Evolutionary conservation across 352 stramenopile species (phyloP), one percentile per base, ranked within the genome.

Genomic region (Thalassiosira hispida): DNA sequence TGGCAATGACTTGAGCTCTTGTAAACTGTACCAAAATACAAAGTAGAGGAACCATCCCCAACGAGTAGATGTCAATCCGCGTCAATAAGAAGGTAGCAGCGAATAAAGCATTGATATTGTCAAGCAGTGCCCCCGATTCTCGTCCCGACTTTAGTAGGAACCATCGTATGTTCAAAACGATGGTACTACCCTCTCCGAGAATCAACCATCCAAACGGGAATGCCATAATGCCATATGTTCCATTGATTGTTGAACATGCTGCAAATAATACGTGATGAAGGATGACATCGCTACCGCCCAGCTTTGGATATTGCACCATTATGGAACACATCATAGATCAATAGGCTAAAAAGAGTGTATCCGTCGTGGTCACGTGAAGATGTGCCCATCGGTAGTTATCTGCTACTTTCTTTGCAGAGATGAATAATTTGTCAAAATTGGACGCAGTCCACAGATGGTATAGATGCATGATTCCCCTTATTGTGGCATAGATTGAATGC

Each of bases 141-240:
- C 81, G 12, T 29, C 77, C 77, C 51, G 59, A 63, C 49, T 85
- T 83, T 23, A 85, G 62, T 9, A 86, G 44, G 16, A 85, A 74
- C 81, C 81, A 88, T 29, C 81, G 49, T 27, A 55, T 49, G 46
- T 86, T 86, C 11, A 88, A 64, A 51, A 85, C 83, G 5, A 85
- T 73, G 14, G 81, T 88, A 31, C 69, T 83, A 8, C 73, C 8
- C 55, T 88, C 81, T 23, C 81, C 81, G n/a, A 77, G 42, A 25
- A 82, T 68, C 9, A 88, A 44, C 81, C 81, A 88, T 25, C 61
- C 73, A 68, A 88, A 88, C 8, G 68, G 61, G 66, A 78, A 86
- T 29, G 78, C 18, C 46, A 88, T 63, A 1, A 88, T 61, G 1
- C 62, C 60, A 47, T 79, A 86, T 9, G 66, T 74, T 12, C 81